Evolutionary conservation across 192 early-diverging fungal genomes (phyloP), one percentile per base, ranked within the genome.

Genomic region (Gigaspora rosea): DNA sequence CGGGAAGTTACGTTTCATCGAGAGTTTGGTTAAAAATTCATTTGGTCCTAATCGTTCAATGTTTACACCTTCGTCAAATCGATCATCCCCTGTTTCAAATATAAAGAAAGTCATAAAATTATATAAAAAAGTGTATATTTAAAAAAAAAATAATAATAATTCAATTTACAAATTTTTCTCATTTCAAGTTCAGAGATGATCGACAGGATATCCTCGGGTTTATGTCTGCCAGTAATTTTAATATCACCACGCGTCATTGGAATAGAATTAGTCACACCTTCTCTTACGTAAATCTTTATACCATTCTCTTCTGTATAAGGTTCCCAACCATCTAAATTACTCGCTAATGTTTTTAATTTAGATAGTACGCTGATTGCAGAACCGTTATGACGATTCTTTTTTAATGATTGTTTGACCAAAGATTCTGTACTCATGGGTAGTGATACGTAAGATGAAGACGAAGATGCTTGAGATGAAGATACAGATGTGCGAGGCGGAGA

Each of bases 141-240:
- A 3, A 33, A 33, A 62, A 5, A 33, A 10, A 62, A 32, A 35
- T 27, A 62, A 33, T 27, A 35, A 62, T 0, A 18, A 20, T 20
- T 18, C 2, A 62, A 62, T 20, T 16, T 62, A 85, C 88, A 89
- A 15, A 82, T 46, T 74, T 86, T 82, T 35, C 86, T 79, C 36
- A 82, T 79, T 12, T 86, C 88, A 20, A 83, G 80, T 50, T 80
- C 83, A 20, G 85, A 81, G 13, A 88, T 84, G 1, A 85, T 79
- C 2, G 86, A 86, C 48, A 86, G 86, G 48, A 89, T 80, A 73
- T 89, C 86, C 49, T 86, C 86, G 9, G 87, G 80, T 48, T 82
- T 85, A 86, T 85, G 87, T 13, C 80, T 82, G 65, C 85, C 84
- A 22, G 79, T 75, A 67, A 89, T 85, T 10, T 79, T 77, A 35